phyloP scores from a whole-genome alignment of 305 asterid genomes.

The Fraxinus albicans region DNA sequence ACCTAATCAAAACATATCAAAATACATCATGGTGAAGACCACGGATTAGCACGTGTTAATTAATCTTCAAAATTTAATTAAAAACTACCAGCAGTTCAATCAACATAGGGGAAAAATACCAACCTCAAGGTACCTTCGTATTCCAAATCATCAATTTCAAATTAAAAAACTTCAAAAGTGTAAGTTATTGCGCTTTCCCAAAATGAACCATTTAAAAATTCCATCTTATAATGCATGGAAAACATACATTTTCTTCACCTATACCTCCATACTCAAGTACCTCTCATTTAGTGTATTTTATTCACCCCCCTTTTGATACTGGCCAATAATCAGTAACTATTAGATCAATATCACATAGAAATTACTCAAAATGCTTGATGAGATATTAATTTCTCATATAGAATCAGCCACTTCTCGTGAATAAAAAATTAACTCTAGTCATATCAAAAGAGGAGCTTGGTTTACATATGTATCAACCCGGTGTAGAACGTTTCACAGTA shows the following conservation, averaged over 20 bases:
- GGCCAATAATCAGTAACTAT: slow-evolving; percentile 3
- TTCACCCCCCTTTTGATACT: background rate
- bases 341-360: background rate
- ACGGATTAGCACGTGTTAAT: background rate
- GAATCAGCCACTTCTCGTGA: slow-evolving; percentile 12
- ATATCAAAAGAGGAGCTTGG: slow-evolving; percentile 1
- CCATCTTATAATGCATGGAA: background rate
- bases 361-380: slow-evolving; percentile 8
- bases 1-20: slow-evolving; percentile 41
- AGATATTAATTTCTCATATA: slow-evolving; percentile 15
- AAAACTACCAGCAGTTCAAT: slow-evolving; percentile 7
- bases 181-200: background rate
- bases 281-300: background rate
- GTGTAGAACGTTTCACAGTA: slow-evolving; percentile 8
- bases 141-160: background rate
- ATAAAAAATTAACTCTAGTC: background rate
- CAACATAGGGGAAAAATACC: slow-evolving; percentile 16
- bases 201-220: background rate
- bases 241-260: background rate
- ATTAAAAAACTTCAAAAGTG: background rate
- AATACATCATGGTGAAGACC: slow-evolving; percentile 8
- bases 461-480: background rate
- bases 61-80: slow-evolving; percentile 12
- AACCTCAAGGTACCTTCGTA: background rate
- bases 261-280: background rate